phyloP scores from a whole-genome alignment of 495 filamentous ascomycete species.

The Penicillium goetzii region DNA sequence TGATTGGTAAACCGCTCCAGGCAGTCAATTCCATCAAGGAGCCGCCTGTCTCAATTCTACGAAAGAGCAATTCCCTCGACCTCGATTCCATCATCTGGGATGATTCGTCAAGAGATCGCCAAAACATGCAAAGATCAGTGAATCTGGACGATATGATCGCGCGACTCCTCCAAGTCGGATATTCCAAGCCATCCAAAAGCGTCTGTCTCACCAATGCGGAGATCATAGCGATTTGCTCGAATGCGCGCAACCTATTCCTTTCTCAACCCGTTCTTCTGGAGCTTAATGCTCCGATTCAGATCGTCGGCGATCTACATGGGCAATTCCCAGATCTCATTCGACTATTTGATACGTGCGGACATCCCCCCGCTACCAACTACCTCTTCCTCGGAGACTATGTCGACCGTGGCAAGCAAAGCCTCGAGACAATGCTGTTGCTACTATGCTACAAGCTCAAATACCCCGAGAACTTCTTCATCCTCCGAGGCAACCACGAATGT shows the following conservation, averaged over 20 bases:
- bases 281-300: slow-evolving; percentile 10
- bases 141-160: slow-evolving; percentile 2
- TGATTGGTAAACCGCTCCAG: background rate
- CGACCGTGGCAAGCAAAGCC: slow-evolving; percentile 9
- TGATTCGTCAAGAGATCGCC: slow-evolving; percentile 14
- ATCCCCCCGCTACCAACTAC: slow-evolving; percentile 6
- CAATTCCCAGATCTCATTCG: slow-evolving; percentile 7
- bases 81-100: slow-evolving; percentile 23
- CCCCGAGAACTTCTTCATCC: slow-evolving; percentile 10
- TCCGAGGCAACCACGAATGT: slow-evolving; percentile 11
- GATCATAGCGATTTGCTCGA: slow-evolving; percentile 6
- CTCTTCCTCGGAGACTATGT: slow-evolving; percentile 13
- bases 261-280: slow-evolving; percentile 7
- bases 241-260: slow-evolving; percentile 3
- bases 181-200: slow-evolving; percentile 6
- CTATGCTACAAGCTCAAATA: slow-evolving; percentile 14
- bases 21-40: background rate
- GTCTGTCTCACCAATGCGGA: slow-evolving; percentile 6
- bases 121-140: slow-evolving; percentile 11
- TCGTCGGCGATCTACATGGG: slow-evolving; percentile 12
- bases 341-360: slow-evolving; percentile 5
- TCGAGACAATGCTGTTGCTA: slow-evolving; percentile 8
- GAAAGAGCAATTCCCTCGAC: slow-evolving; percentile 15
- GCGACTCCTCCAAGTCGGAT: background rate
- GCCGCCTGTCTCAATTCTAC: slow-evolving; percentile 9